phyloP scores from a whole-genome alignment of 2,329 filamentous ascomycete species.

The Coniochaeta sp. region DNA sequence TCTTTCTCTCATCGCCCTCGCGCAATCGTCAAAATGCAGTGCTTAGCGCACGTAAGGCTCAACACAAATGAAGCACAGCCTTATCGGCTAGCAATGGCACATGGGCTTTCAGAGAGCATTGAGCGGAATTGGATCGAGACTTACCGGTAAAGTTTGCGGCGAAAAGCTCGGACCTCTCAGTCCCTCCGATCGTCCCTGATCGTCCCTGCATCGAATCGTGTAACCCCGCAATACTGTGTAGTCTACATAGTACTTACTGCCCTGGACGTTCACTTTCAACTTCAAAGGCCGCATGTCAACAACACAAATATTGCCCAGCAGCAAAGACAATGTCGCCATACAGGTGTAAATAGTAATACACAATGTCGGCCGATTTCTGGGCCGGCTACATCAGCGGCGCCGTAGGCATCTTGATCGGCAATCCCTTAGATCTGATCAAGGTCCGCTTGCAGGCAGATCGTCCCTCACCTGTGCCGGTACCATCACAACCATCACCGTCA shows the following conservation, averaged over 20 bases:
- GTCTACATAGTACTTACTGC: too few relatives aligned
- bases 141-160: too few relatives aligned
- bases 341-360: neutral
- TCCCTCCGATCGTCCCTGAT: too few relatives aligned
- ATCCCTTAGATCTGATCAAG: constrained; percentile 65
- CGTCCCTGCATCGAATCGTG: too few relatives aligned
- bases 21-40: neutral
- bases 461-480: constrained; percentile 2
- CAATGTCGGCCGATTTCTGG: constrained; percentile 87
- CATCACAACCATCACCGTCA: neutral
- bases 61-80: too few relatives aligned
- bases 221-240: too few relatives aligned
- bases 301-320: neutral
- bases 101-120: too few relatives aligned
- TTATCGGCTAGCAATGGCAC: too few relatives aligned
- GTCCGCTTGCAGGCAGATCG: constrained; percentile 66
- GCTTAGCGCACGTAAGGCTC: neutral
- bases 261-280: neutral
- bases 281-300: neutral
- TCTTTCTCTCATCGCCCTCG: neutral
- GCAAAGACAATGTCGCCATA: neutral
- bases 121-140: too few relatives aligned
- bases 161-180: too few relatives aligned
- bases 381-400: constrained; percentile 86
- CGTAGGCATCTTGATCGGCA: constrained; percentile 79